phyloP scores from a whole-genome alignment of 202 grass and related monocot genomes.

The Miscanthus sacchariflorus region DNA sequence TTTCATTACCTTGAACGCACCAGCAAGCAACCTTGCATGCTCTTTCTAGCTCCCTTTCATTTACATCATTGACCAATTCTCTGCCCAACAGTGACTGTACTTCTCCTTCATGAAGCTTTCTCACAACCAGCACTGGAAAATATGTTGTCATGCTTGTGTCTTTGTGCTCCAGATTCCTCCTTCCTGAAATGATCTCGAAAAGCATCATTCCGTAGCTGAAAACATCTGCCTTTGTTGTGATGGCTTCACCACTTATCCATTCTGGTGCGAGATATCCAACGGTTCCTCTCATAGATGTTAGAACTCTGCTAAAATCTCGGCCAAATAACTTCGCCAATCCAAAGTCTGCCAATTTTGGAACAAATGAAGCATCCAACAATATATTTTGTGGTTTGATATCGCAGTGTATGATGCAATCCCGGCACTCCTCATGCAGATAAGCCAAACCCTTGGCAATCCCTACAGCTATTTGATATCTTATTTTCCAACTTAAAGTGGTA shows the following conservation, averaged over 20 bases:
- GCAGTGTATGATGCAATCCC: constrained; percentile 64
- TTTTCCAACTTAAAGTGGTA: constrained; percentile 44
- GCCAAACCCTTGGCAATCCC: constrained; percentile 57
- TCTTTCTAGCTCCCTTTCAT: constrained; percentile 52
- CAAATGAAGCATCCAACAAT: constrained; percentile 52
- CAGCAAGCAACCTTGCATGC: constrained; percentile 56
- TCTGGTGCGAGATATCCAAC: constrained; percentile 61
- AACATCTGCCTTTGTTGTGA: constrained; percentile 64
- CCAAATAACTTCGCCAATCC: constrained; percentile 77
- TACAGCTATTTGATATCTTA: constrained; percentile 52
- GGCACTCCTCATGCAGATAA: constrained; percentile 58
- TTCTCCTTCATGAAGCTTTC: constrained; percentile 44
- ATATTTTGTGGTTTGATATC: constrained; percentile 67
- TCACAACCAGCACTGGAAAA: constrained; percentile 42
- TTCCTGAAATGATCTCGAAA: constrained; percentile 57
- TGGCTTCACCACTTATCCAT: constrained; percentile 52
- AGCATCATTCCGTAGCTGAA: constrained; percentile 71
- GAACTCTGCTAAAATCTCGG: constrained; percentile 68
- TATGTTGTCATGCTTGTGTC: constrained; percentile 16
- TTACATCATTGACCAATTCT: constrained; percentile 8
- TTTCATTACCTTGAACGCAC: constrained; percentile 56
- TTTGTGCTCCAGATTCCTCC: constrained; percentile 38
- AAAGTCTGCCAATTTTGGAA: constrained; percentile 70
- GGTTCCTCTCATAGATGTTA: constrained; percentile 66
- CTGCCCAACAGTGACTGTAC: constrained; percentile 1